Percentiles rank a stretch among this genome's conserved stretches.
phyloP scores from a whole-genome alignment of 495 filamentous ascomycete genomes.

The Aspergillus carlsbadensis region DNA sequence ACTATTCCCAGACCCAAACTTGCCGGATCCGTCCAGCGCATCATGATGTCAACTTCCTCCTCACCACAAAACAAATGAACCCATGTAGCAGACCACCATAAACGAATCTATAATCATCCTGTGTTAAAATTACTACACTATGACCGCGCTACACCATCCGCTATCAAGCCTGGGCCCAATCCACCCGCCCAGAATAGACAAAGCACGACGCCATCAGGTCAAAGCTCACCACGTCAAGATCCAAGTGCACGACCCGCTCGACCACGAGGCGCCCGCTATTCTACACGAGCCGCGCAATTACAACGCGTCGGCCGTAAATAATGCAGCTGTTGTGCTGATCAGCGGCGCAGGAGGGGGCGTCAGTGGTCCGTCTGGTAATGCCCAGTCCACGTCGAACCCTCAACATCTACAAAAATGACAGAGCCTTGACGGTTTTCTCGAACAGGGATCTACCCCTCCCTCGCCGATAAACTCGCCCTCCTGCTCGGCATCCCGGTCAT shows the following conservation, averaged over 20 bases:
- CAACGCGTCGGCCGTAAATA: conserved; percentile 13
- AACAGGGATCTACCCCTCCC: conserved; percentile 36
- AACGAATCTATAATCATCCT: no score
- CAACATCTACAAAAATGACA: background rate
- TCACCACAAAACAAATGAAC: no score
- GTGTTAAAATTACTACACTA: background rate
- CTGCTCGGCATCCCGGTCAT: conserved; percentile 37
- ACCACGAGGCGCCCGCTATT: conserved; percentile 29
- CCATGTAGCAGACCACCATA: no score
- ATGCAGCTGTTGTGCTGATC: conserved; percentile 39
- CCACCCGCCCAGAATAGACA: conserved; percentile 23
- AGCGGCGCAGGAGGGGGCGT: conserved; percentile 47
- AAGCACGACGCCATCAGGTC: conserved; percentile 18
- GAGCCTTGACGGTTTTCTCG: no score
- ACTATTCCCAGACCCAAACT: no score
- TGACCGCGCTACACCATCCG: conserved; percentile 15
- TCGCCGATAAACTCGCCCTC: conserved; percentile 43
- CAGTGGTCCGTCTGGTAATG: conserved; percentile 38
- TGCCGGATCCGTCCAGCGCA: no score
- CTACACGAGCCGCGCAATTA: conserved; percentile 26
- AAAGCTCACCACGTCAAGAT: conserved; percentile 23
- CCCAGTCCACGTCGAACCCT: background rate
- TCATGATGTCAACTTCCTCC: no score
- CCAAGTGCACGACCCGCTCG: conserved; percentile 25
- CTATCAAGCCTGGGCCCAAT: conserved; percentile 25